Evolutionary conservation across 2,329 filamentous ascomycete species (phyloP), one percentile per base, ranked within the genome.

Genomic region (Paecilomyces variotii): DNA sequence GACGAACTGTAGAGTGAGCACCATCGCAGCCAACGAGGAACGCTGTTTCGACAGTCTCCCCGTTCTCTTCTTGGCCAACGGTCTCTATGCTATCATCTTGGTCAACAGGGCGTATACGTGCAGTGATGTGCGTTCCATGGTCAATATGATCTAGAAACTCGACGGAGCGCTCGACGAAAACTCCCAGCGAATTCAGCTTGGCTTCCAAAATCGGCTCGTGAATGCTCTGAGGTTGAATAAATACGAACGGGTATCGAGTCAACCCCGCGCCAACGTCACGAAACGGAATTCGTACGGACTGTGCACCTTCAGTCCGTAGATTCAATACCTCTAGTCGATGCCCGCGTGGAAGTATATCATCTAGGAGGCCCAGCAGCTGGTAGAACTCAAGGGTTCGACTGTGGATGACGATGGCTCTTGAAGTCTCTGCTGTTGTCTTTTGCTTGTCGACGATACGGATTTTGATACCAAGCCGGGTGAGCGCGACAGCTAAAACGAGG

Each of bases 11-110:
- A 0, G 79, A 82, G 19, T 78, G 76, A 0, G 80, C 78, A 1
- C 82, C 82, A 49, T 84, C 82, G 4, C 81, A 81, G 1, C 80
- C 82, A 2, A 82, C 74, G 2, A 77, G 75, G 56, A 80, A 84
- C 9, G 56, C 68, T 63, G 61, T 72, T 66, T 61, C 68, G 65
- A 56, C 78, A 25, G 55, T 63, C 30, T 65, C 59, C 32, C 72
- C 65, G 19, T 60, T 66, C 0, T 61, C 62, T 24, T 32, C 5
- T 10, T 60, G 51, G 7, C 19, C 57, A 1, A 56, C 78, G 26
- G 55, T 63, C 30, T 65, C 59, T 30, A 72, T 65, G 19, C 60
- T 66, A 0, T 61, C 62, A 24, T 32, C 5, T 10, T 60, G 51
- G 7, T 12, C 57, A 1, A 53, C 25, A 27, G 64, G 57, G 4